A percentile compares a stretch with the other conserved stretches of the same genome.
phyloP scores from a whole-genome alignment of 257 asterid species.

The Rhazya stricta region DNA sequence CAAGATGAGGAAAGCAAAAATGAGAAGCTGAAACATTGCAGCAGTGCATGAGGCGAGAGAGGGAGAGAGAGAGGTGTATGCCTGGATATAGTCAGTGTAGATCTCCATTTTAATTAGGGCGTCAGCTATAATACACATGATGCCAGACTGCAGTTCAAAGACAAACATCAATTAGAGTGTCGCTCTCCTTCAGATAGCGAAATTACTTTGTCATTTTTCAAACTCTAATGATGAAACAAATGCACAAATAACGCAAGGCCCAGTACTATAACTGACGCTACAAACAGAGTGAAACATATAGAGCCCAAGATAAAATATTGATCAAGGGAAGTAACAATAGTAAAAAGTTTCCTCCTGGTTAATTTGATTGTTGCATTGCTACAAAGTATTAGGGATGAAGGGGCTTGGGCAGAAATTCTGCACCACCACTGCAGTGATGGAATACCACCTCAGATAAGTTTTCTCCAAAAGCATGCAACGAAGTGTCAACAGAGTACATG shows the following conservation, averaged over 20 bases:
- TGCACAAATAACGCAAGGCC: neutral
- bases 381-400: neutral
- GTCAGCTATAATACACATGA: constrained; percentile 75
- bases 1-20: constrained; percentile 16
- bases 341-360: neutral
- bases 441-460: neutral
- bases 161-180: constrained; percentile 2
- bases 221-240: neutral
- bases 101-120: constrained; percentile 57
- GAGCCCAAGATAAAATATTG: neutral
- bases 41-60: constrained; percentile 1
- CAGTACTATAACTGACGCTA: neutral
- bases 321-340: neutral
- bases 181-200: constrained; percentile 3
- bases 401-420: neutral
- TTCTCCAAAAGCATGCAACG: neutral
- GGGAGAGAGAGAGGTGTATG: constrained; percentile 22
- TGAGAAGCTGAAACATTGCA: neutral
- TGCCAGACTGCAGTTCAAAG: constrained; percentile 57
- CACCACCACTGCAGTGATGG: neutral
- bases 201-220: neutral
- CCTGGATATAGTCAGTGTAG: constrained; percentile 82
- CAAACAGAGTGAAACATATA: neutral
- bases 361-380: neutral
- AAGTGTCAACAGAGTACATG: neutral